Conservation (phyloP, 2,329 filamentous ascomycete genomes). For the Ascochyta clinopodiicola region DNA sequence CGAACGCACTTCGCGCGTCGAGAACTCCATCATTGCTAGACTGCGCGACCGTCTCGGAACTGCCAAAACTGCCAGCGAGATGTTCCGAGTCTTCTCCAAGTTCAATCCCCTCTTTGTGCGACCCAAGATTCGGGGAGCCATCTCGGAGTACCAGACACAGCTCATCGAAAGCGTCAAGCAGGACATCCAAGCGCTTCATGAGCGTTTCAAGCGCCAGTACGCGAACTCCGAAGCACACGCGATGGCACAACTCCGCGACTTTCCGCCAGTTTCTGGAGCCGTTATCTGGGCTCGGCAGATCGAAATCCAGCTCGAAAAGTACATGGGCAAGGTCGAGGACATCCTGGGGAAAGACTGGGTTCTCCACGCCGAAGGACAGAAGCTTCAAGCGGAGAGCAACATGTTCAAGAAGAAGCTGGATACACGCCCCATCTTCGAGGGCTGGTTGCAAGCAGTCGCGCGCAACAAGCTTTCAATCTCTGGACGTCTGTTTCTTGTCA, state of each 20-base stretch:
- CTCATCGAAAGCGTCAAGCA: constrained; percentile 98
- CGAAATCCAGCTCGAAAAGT: constrained; percentile 90
- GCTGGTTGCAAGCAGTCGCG: constrained; percentile 91
- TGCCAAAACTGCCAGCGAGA: constrained; percentile 97
- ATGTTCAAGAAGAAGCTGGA: constrained; percentile 97
- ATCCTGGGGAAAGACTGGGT: constrained; percentile 95
- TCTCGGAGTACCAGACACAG: constrained; percentile 97
- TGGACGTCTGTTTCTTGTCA: constrained; percentile 89
- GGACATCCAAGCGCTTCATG: constrained; percentile 90
- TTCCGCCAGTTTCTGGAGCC: constrained; percentile 93
- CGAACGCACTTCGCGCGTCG: constrained; percentile 93
- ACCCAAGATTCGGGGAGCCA: constrained; percentile 98
- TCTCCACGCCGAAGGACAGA: constrained; percentile 91
- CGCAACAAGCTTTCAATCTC: constrained; percentile 89
- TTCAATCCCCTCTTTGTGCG: constrained; percentile 99
- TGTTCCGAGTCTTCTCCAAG: constrained; percentile 99
- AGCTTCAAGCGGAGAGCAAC: constrained; percentile 87
- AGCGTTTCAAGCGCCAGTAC: constrained; percentile 98
- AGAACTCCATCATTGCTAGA: constrained; percentile 97
- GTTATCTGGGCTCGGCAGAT: constrained; percentile 99
- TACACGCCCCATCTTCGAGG: constrained; percentile 90
- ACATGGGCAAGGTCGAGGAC: constrained; percentile 99
- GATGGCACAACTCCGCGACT: constrained; percentile 95
- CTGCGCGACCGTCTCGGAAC: constrained; percentile 91
- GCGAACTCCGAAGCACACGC: constrained; percentile 96